phyloP scores from a whole-genome alignment of 768 basidiomycete genomes.

The Daedaleopsis sinensis region DNA sequence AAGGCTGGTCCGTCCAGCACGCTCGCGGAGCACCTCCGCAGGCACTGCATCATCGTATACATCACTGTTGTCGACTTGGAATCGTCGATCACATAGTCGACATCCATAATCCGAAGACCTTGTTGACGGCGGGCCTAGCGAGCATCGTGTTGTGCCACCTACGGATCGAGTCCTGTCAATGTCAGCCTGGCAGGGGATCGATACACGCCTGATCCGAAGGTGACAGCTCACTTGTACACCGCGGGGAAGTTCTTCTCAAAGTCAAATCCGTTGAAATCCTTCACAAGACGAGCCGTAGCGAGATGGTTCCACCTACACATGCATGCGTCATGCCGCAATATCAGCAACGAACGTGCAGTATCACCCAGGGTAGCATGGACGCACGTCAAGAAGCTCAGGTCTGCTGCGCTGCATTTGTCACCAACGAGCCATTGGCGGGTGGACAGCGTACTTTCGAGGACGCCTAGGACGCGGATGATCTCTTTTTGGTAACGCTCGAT shows the following conservation, averaged over 20 bases:
- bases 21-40: too few relatives aligned
- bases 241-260: constrained; percentile 17
- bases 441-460: constrained; percentile 7
- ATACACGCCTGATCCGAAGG: too few relatives aligned
- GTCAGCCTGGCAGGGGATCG: too few relatives aligned
- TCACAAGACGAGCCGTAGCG: not conserved
- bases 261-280: constrained; percentile 9
- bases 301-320: constrained; percentile 2
- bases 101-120: too few relatives aligned
- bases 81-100: too few relatives aligned
- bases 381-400: constrained; percentile 12
- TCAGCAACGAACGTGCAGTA: not conserved
- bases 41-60: too few relatives aligned
- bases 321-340: too few relatives aligned
- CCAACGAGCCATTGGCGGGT: constrained; percentile 15
- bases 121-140: too few relatives aligned
- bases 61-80: too few relatives aligned
- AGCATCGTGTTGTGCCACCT: too few relatives aligned
- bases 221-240: constrained; percentile 3
- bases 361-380: not conserved
- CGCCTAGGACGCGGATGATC: constrained; percentile 10
- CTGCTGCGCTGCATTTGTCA: constrained; percentile 9
- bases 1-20: too few relatives aligned
- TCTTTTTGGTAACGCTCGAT: constrained; percentile 18
- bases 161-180: too few relatives aligned